phyloP scores from a whole-genome alignment of 1,139 yeast genomes.

The Saccharomycopsis hybrid region DNA sequence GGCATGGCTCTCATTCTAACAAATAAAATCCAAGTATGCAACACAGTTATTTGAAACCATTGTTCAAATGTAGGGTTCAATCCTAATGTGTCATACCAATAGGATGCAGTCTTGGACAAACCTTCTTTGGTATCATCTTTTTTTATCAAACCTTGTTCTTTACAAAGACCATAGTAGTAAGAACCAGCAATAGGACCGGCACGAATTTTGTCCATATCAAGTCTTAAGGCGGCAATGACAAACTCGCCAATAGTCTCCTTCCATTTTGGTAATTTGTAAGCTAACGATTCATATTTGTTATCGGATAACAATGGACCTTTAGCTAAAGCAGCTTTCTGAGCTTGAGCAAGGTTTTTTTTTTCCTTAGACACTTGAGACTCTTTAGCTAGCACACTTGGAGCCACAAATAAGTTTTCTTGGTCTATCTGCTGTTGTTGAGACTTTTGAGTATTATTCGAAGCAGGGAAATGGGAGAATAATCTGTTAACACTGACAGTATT shows the following conservation, averaged over 20 bases:
- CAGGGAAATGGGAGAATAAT: no score
- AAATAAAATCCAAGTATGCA: conserved; percentile 90
- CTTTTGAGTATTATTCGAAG: no score
- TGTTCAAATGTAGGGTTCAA: conserved; percentile 85
- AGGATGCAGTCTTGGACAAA: conserved; percentile 55
- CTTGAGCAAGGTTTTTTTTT: conserved; percentile 17
- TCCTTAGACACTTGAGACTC: background rate
- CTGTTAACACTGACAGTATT: no score
- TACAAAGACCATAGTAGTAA: conserved; percentile 78
- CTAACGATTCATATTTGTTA: conserved; percentile 52
- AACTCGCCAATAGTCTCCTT: conserved; percentile 68
- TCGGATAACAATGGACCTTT: conserved; percentile 47
- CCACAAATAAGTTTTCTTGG: conserved; percentile 3
- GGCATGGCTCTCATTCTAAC: conserved; percentile 97
- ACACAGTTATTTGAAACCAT: conserved; percentile 87
- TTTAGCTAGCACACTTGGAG: conserved; percentile 12
- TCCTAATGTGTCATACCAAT: conserved; percentile 72
- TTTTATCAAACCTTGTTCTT: conserved; percentile 71
- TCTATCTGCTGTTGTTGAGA: no score
- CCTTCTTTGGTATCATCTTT: conserved; percentile 43
- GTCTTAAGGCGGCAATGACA: conserved; percentile 55
- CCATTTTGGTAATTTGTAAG: conserved; percentile 59
- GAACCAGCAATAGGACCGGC: conserved; percentile 95
- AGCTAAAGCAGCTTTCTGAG: conserved; percentile 27
- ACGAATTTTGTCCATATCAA: conserved; percentile 89